phyloP scores from a whole-genome alignment of 2,329 filamentous ascomycete species.

The Emericellopsis atlantica region DNA sequence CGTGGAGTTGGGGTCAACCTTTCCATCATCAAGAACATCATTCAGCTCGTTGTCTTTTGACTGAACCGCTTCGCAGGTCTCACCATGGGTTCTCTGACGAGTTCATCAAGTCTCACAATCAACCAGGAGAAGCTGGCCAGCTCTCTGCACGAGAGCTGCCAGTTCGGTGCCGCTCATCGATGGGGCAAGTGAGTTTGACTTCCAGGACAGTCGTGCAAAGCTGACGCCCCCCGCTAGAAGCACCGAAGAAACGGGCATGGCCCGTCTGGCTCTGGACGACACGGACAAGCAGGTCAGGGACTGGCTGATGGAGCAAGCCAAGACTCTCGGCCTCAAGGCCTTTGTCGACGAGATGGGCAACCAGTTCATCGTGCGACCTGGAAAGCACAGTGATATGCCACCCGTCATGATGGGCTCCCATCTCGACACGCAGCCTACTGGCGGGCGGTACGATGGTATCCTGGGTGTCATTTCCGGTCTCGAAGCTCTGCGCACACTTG shows the following conservation, averaged over 20 bases:
- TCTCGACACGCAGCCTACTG: constrained; percentile 50
- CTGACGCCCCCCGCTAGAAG: not conserved
- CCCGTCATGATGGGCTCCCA: constrained; percentile 63
- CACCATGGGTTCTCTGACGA: not conserved
- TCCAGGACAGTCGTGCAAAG: not conserved
- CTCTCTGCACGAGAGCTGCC: constrained; percentile 4
- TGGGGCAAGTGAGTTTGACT: constrained; percentile 1
- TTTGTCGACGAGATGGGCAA: constrained; percentile 71
- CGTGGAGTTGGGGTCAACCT: too few species aligned
- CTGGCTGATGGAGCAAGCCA: constrained; percentile 60
- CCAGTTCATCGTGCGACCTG: constrained; percentile 58
- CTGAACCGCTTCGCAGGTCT: not conserved
- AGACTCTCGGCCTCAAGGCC: constrained; percentile 52
- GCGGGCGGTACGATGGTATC: constrained; percentile 65
- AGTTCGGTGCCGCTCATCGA: constrained; percentile 4
- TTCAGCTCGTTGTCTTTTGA: too few species aligned
- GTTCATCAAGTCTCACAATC: not conserved
- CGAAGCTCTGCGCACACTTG: constrained; percentile 55
- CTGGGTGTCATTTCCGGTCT: constrained; percentile 61
- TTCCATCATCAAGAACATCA: too few species aligned
- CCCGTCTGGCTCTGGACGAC: constrained; percentile 61
- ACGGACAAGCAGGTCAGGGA: constrained; percentile 62
- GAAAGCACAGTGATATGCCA: constrained; percentile 39
- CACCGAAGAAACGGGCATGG: constrained; percentile 59
- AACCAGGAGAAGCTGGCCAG: constrained; percentile 1